Evolutionary conservation across 2,329 filamentous ascomycete genomes (phyloP).

Genomic region (Aspergillus nomiae): DNA sequence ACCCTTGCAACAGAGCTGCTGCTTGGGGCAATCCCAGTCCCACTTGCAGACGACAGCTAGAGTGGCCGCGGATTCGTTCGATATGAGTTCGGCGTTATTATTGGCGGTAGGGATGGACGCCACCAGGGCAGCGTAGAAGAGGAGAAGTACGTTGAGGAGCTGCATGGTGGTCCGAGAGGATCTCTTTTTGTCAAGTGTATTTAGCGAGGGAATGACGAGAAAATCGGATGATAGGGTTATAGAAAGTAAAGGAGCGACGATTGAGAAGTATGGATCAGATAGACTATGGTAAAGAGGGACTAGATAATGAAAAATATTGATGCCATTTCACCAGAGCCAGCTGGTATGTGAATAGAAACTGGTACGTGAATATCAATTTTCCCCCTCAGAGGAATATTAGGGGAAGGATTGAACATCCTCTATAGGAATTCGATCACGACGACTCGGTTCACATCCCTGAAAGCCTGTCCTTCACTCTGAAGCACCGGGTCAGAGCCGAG

Average conservation of each 20-base stretch:
- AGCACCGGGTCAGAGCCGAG: background rate
- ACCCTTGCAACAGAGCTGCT: background rate
- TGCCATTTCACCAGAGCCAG: background rate
- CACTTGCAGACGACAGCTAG: background rate
- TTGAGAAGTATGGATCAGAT: background rate
- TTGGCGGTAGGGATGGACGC: background rate
- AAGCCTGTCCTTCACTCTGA: background rate
- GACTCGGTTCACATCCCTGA: background rate
- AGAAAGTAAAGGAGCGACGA: background rate
- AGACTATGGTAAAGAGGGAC: background rate
- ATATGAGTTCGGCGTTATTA: background rate
- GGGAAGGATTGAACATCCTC: background rate
- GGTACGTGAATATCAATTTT: background rate
- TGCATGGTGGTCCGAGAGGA: background rate
- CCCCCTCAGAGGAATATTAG: background rate
- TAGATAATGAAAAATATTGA: background rate
- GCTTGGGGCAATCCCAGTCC: background rate
- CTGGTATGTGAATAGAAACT: background rate
- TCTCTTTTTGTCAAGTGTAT: background rate
- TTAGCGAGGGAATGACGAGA: background rate
- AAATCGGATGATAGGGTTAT: background rate
- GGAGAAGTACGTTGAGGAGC: background rate
- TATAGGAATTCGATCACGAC: background rate
- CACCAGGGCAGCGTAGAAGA: background rate
- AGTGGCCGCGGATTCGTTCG: background rate